Conservation (phyloP, 352 stramenopile species). For the Peronospora farinosa region DNA sequence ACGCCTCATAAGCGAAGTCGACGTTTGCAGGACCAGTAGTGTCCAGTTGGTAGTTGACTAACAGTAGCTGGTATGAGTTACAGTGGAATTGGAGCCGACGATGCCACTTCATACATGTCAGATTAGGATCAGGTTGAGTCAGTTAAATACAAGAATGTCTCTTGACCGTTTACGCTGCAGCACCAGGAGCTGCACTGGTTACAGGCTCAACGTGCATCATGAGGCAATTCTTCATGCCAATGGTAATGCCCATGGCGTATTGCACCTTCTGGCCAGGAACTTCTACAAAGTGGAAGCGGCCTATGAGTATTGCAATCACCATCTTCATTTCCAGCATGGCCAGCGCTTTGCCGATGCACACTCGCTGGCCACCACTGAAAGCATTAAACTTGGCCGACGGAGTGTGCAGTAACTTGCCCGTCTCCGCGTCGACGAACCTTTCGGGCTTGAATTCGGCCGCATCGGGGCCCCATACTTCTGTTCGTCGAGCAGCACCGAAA, state of each 20-base stretch:
- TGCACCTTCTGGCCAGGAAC: conserved; percentile 26
- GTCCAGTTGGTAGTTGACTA: too few species aligned
- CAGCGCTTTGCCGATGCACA: conserved; percentile 57
- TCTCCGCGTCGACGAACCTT: conserved; percentile 42
- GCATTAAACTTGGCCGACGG: conserved; percentile 58
- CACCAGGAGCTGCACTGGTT: conserved; percentile 1
- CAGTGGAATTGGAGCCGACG: not conserved
- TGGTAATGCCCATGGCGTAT: conserved; percentile 33
- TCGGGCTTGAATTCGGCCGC: conserved; percentile 30
- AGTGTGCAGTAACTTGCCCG: conserved; percentile 28
- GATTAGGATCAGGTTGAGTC: not conserved
- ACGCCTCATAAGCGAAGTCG: not conserved
- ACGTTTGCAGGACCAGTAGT: not conserved
- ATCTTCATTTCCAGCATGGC: conserved; percentile 75
- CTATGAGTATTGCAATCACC: conserved; percentile 39
- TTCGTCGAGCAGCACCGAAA: conserved; percentile 45
- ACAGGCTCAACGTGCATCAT: conserved; percentile 25
- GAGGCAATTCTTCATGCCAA: conserved; percentile 35
- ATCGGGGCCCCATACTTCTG: conserved; percentile 57
- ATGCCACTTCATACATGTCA: not conserved
- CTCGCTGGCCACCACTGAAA: conserved; percentile 61
- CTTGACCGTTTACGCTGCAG: not conserved
- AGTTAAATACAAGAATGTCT: not conserved
- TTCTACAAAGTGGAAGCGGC: conserved; percentile 39
- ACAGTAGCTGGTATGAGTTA: too few species aligned